Base-by-base conservation (phyloP, 371 early-diverging fungal genomes). In the Mucor lusitanicus region DNA sequence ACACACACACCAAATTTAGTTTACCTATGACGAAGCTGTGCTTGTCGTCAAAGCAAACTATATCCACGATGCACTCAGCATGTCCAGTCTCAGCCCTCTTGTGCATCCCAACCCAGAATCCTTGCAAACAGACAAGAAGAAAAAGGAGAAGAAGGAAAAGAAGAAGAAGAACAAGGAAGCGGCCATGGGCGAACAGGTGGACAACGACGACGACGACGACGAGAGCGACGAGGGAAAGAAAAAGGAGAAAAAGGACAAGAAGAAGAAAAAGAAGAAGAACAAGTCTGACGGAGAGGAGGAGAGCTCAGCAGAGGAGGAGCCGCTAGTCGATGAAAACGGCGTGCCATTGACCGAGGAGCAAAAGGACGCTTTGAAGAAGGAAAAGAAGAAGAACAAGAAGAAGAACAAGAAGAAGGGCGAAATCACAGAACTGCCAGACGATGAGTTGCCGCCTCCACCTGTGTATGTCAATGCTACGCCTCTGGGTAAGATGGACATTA, bases 1-100 rank as follows among this genome's bases (percentile, higher is more conserved):
- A 61, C 33, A 28, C 35, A 6, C 40, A 17, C 40, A 40, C 37
- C 59, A 37, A n/a, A 4, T 37, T 6, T 77, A 86, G 86, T 86
- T 86, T 65, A 69, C 84, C 5, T 83, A 71, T 57, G 87, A 87
- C 19, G 85, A 87, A 27, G 84, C 87, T 17, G 65, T 74, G 63
- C 27, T 65, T 25, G 72, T 61, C 13, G 65, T 72, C 0, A 75
- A 78, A 19, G 78, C 79, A 12, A 80, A 80, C 61, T 85, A 79
- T 60, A 85, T 87, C 77, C 75, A 72, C 25, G 81, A 84, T 68
- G 85, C 85, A 15, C 35, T 87, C 44, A 71, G 83, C n/a, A 68
- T 70, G 68, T 74, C 74, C 0, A 74, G 74, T 48, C 39, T 74
- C 11, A 74, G 68, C 27, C 74, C 71, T 19, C 33, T 69, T 19